Conservation (phyloP, 2,329 filamentous ascomycete species). For the Chaetothyriales sp. region DNA sequence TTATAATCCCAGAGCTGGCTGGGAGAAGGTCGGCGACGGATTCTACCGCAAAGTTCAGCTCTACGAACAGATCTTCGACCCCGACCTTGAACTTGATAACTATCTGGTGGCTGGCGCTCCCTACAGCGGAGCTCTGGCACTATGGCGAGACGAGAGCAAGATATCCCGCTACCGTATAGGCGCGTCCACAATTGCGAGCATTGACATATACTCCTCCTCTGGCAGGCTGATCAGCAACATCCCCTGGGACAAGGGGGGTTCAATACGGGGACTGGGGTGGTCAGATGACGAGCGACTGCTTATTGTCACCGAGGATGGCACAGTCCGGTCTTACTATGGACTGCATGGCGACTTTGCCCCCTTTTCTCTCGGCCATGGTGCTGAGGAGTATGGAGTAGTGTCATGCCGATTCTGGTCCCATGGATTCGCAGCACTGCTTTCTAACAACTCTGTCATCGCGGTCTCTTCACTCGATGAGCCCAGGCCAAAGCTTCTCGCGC, state of each 20-base stretch:
- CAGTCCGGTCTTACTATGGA: conserved; percentile 76
- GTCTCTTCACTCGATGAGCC: conserved; percentile 88
- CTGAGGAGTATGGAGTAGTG: conserved; percentile 73
- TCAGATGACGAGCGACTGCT: conserved; percentile 87
- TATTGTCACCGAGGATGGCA: conserved; percentile 77
- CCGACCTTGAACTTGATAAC: conserved; percentile 86
- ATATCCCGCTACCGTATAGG: conserved; percentile 61
- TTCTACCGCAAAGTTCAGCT: conserved; percentile 93
- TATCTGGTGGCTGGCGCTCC: conserved; percentile 83
- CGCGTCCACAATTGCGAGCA: conserved; percentile 60
- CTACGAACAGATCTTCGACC: conserved; percentile 85
- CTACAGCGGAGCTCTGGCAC: conserved; percentile 78
- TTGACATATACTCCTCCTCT: conserved; percentile 87
- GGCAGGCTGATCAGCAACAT: conserved; percentile 77
- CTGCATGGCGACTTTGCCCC: conserved; percentile 91
- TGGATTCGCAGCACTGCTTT: conserved; percentile 83
- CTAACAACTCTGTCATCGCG: conserved; percentile 71
- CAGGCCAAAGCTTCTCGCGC: conserved; percentile 65
- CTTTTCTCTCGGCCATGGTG: conserved; percentile 77
- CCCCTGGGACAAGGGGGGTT: conserved; percentile 77
- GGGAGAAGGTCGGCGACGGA: conserved; percentile 82
- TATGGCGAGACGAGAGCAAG: conserved; percentile 80
- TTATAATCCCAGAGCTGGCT: conserved; percentile 63
- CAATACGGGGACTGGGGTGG: conserved; percentile 83
- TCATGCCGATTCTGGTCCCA: conserved; percentile 83